Base-by-base conservation (phyloP, 805 yeast genomes). In the Teunomyces kruisii region DNA sequence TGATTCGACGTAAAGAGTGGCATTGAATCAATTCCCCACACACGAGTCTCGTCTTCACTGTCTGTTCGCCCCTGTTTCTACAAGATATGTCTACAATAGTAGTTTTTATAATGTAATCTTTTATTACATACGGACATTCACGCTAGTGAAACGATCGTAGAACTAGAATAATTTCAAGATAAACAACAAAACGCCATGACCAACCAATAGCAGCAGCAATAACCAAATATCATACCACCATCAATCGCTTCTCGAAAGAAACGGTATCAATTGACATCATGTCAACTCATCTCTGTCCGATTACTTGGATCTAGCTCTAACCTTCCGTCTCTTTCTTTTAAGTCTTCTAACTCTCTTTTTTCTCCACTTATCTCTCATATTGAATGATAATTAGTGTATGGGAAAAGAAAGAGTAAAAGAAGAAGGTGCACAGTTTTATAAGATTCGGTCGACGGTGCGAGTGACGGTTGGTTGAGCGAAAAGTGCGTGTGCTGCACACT, bases 291-390 rank as follows among this genome's bases (percentile, higher is more conserved):
- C 32, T 33, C 32, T 22, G 72, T 70, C 72, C 86, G 87, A 81
- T 86, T 86, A 88, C 85, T 88, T 88, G 83, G 96, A 88, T 88
- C 98, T 90, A 80, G 98, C 98, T 88, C 98, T 89, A 72, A 92
- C 97, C 96, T 92, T 92, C 97, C 98, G 97, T 87, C 98, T 88
- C 96, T 92, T 92, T 84, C 97, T 89, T 88, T 92, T 92, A 75
- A 92, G 88, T 88, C 98, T 89, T 88, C 98, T 91, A 79, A 87
- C 96, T 91, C 98, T 92, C 96, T 92, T 92, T 88, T 92, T 92
- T 88, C 97, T 92, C 98, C 97, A 91, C 87, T 91, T 91, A 80
- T 87, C 84, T 85, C 96, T 86, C 96, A 87, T 87, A 68, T 70
- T 65, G 64, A 68, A 64, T 58, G 60, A 61, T 55, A 58, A 57